Conservation (phyloP, 768 basidiomycete species). For the Auricularia sp. region DNA sequence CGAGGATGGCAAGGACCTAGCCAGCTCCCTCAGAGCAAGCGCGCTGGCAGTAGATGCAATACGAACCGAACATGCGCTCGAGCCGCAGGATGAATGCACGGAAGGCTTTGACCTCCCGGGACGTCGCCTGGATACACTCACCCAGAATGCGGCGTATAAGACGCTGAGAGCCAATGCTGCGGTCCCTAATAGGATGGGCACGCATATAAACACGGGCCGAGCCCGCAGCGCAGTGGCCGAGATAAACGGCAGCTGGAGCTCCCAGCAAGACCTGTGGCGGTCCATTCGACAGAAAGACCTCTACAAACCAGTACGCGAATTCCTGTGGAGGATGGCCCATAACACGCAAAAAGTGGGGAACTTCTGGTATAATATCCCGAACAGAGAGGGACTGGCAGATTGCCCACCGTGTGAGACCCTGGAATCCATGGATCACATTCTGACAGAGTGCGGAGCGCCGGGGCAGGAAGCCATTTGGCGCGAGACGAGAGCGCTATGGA, state of each 20-base stretch:
- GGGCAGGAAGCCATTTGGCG: not conserved
- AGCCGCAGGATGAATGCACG: no score
- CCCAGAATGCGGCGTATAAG: no score
- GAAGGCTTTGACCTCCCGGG: no score
- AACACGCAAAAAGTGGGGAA: not conserved
- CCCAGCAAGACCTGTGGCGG: not conserved
- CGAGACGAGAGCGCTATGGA: not conserved
- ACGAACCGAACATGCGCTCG: no score
- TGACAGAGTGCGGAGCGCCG: constrained; percentile 18
- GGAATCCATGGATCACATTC: constrained; percentile 12
- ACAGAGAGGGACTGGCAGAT: not conserved
- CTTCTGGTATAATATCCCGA: not conserved
- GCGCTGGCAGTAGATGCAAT: no score
- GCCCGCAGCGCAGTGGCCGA: not conserved
- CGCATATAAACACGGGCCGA: not conserved
- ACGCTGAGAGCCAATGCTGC: not conserved
- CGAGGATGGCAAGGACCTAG: no score
- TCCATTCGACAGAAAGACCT: not conserved
- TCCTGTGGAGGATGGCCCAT: not conserved
- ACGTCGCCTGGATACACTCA: no score
- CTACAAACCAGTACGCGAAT: not conserved
- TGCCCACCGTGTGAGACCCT: not conserved
- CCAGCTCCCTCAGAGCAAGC: no score
- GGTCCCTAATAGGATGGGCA: not conserved
- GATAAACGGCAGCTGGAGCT: not conserved